These are phyloP conservation scores for Cornus kousa DNA, from an alignment of 148 eudicot genomes.

Conservation along the genomic window DNA sequence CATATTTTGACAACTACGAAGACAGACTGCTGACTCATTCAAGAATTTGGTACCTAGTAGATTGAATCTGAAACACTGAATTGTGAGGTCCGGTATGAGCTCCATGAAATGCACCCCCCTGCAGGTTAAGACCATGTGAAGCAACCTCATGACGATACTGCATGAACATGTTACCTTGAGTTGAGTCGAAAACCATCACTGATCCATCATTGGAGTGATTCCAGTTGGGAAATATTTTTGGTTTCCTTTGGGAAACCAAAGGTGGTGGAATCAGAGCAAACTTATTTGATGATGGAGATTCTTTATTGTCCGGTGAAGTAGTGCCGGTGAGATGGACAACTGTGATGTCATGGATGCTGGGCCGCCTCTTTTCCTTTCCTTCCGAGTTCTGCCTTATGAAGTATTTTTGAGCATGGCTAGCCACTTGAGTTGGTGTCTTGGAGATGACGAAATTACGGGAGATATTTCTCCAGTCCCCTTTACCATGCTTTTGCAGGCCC, in stretches of 20 bases:
- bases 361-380: slow-evolving; percentile 79
- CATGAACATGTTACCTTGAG: slow-evolving; percentile 3
- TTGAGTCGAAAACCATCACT: slow-evolving; percentile 34
- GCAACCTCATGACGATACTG: slow-evolving; percentile 10
- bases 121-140: not conserved
- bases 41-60: slow-evolving; percentile 24
- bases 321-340: slow-evolving; percentile 45
- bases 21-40: slow-evolving; percentile 6
- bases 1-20: not conserved
- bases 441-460: slow-evolving; percentile 78
- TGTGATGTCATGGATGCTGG: slow-evolving; percentile 94
- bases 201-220: slow-evolving; percentile 37
- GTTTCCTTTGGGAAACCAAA: slow-evolving; percentile 9
- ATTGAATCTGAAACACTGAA: slow-evolving; percentile 27
- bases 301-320: not conserved
- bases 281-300: slow-evolving; percentile 21
- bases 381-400: slow-evolving; percentile 69
- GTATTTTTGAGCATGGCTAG: slow-evolving; percentile 98
- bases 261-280: slow-evolving; percentile 21
- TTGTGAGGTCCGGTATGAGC: slow-evolving; percentile 18
- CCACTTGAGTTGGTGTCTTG: slow-evolving; percentile 92
- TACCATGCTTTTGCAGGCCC: slow-evolving; percentile 85
- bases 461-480: slow-evolving; percentile 96
- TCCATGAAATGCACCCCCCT: not conserved
- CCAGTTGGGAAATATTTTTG: slow-evolving; percentile 27